phyloP scores from a whole-genome alignment of 257 asterid species.

The Scutellaria barbata region DNA sequence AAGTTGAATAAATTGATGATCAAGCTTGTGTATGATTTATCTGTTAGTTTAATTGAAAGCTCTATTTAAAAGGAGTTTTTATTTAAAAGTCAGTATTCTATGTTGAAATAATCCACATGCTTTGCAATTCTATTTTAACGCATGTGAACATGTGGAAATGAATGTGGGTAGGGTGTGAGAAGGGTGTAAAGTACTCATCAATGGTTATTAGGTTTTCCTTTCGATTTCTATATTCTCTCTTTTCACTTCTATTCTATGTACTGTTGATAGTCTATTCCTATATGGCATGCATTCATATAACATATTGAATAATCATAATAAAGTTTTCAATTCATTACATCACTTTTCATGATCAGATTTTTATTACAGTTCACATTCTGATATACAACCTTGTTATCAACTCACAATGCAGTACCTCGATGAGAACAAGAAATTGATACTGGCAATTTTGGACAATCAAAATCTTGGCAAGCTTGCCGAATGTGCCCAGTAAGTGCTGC shows the following conservation, averaged over 20 bases:
- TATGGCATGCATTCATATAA: neutral
- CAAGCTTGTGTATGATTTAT: too few species aligned
- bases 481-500: slow-evolving; percentile 82
- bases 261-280: neutral
- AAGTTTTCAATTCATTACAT: neutral
- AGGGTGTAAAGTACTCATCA: neutral
- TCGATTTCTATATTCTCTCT: neutral
- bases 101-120: neutral
- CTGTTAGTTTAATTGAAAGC: neutral
- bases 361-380: slow-evolving; percentile 14
- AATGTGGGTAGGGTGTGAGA: neutral
- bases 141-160: neutral
- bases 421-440: slow-evolving; percentile 90
- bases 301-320: neutral
- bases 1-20: neutral
- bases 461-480: slow-evolving; percentile 95
- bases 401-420: slow-evolving; percentile 78
- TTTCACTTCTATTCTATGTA: neutral
- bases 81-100: neutral
- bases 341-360: slow-evolving; percentile 4
- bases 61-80: neutral
- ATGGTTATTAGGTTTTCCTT: neutral
- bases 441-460: slow-evolving; percentile 94
- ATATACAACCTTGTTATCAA: slow-evolving; percentile 21
- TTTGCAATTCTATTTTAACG: neutral